phyloP scores from a whole-genome alignment of 495 filamentous ascomycete genomes.

The Letharia lupina region DNA sequence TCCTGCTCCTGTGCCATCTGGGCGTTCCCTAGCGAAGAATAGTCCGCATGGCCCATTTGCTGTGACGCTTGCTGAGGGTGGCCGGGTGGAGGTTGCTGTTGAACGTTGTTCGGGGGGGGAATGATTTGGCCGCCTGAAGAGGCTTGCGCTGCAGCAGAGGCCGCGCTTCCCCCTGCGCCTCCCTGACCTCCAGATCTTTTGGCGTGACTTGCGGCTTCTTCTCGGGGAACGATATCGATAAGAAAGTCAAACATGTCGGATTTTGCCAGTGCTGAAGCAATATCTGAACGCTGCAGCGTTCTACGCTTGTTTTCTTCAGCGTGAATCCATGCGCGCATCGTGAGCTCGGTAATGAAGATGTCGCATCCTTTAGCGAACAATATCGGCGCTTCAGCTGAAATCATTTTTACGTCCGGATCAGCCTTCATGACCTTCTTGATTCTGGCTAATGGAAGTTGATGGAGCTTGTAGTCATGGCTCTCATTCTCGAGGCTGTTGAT shows the following conservation, averaged over 20 bases:
- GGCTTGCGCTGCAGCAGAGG: constrained; percentile 37
- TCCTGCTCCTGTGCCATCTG: constrained; percentile 61
- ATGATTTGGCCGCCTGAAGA: constrained; percentile 51
- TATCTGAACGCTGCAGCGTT: constrained; percentile 91
- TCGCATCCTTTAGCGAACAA: constrained; percentile 98
- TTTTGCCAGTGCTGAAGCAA: constrained; percentile 89
- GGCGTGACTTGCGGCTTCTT: constrained; percentile 77
- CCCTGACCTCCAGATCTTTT: constrained; percentile 52
- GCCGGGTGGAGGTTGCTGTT: constrained; percentile 23
- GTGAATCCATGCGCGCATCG: constrained; percentile 99
- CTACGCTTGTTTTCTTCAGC: constrained; percentile 97
- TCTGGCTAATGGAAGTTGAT: constrained; percentile 87
- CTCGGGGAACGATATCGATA: constrained; percentile 95
- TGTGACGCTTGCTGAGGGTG: constrained; percentile 36
- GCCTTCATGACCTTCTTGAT: constrained; percentile 99
- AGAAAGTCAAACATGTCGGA: constrained; percentile 99
- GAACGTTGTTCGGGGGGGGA: constrained; percentile 50
- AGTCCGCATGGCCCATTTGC: constrained; percentile 65
- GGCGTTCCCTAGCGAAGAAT: constrained; percentile 50
- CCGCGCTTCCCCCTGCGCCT: constrained; percentile 46
- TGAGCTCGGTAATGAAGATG: constrained; percentile 98
- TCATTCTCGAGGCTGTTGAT: constrained; percentile 92
- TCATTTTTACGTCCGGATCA: constrained; percentile 99
- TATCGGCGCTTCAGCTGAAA: constrained; percentile 95
- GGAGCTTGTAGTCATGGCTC: constrained; percentile 95